Percentiles rank a stretch among this genome's conserved stretches.
Evolutionary conservation across 2,329 filamentous ascomycete species (phyloP).

Genomic region (Penicillium sp.): DNA sequence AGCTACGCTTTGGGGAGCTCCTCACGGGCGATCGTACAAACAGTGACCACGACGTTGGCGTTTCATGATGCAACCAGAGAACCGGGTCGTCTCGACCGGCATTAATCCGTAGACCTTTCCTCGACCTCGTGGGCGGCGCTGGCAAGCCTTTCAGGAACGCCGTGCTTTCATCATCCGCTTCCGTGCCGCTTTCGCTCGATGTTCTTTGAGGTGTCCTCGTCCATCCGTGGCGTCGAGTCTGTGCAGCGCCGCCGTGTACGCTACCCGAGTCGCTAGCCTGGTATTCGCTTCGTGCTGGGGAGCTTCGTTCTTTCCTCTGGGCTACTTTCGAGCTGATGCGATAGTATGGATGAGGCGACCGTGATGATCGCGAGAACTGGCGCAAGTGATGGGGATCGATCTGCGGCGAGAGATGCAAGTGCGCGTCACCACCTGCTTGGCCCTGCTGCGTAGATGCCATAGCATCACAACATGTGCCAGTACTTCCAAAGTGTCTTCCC

Average conservation of each 20-base stretch:
- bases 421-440: constrained; percentile 7
- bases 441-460: constrained; percentile 12
- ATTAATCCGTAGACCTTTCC: constrained; percentile 68
- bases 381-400: background rate
- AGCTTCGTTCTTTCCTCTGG: constrained; percentile 43
- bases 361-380: constrained; percentile 4
- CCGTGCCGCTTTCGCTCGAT: constrained; percentile 84
- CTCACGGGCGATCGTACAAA: constrained; percentile 26
- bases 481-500: constrained; percentile 3
- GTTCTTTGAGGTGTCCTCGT: constrained; percentile 53
- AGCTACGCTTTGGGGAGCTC: constrained; percentile 27
- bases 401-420: constrained; percentile 18
- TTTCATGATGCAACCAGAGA: constrained; percentile 25
- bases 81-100: constrained; percentile 21
- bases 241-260: constrained; percentile 9
- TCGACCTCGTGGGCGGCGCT: constrained; percentile 65
- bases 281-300: constrained; percentile 16
- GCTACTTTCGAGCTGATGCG: constrained; percentile 52
- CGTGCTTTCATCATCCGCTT: constrained; percentile 86
- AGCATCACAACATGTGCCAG: constrained; percentile 8
- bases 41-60: constrained; percentile 29
- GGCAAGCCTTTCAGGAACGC: constrained; percentile 75
- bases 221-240: constrained; percentile 11
- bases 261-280: constrained; percentile 5
- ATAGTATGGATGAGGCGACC: constrained; percentile 15